Base-by-base conservation (phyloP, 768 basidiomycete species). In the Hericium coralloides region DNA sequence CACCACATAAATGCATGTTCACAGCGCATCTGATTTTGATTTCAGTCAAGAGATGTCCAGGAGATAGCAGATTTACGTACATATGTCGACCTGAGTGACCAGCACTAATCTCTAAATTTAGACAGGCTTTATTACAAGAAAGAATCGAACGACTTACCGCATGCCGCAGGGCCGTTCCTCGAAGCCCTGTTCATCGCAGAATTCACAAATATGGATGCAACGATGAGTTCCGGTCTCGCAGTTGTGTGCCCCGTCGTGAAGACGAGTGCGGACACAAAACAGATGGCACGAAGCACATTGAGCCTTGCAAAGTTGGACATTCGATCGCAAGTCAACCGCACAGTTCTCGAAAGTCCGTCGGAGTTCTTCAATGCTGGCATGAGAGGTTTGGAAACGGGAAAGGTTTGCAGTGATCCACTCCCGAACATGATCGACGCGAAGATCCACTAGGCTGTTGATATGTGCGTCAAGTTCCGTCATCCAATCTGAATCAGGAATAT, bases 61-160 rank as follows among this genome's bases (percentile, higher is more conserved):
- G 22, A 12, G 45, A 10, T 26, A 5, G 1, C 23, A 18, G 31
- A 41, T 26, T 18, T 12, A 62, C 76, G 51, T 65, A 83, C 84
- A 81, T 72, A 60, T 84, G 83, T 7, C 68, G 70, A 15, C 79
- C 81, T n/a, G 74, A 65, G 57, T 85, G 83, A 0, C 83, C 84
- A 31, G 81, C 82, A 18, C 82, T 84, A 56, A 38, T 6, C 2
- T 18, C 3, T 1, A 37, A 22, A 26, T 2, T 49, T 53, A 31
- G 25, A 8, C 20, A 14, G 8, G 31, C 23, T 22, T 18, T 37
- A 14, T 15, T 18, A 17, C n/a, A 23, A 2, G 10, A 22, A 9
- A 8, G 15, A 8, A 12, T 9, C 7, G 15, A 15, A 2, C 6
- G 20, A 45, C 43, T 52, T 61, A 83, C 82, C 69, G 71, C 60